Percentiles rank a stretch among this genome's conserved stretches.
Conservation (phyloP, 2,329 filamentous ascomycete genomes). For the Epichloe coenophiala region DNA sequence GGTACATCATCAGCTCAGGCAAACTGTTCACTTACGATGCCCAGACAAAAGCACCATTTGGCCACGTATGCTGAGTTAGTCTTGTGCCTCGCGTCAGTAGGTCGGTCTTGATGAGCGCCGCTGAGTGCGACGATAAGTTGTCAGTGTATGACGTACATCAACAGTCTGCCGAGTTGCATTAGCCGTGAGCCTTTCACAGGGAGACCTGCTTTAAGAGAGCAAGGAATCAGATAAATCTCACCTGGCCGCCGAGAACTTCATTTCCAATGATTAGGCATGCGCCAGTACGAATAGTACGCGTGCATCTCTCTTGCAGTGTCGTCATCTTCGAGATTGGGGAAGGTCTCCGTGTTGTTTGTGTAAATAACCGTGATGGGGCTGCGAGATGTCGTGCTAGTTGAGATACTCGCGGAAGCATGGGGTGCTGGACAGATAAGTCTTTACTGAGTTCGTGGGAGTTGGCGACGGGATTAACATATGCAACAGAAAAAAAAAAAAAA, state of each 20-base stretch:
- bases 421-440: too few relatives aligned
- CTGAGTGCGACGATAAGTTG: neutral
- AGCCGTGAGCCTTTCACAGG: neutral
- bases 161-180: constrained; percentile 16
- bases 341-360: too few relatives aligned
- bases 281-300: too few relatives aligned
- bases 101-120: neutral
- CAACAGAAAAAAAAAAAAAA: too few relatives aligned
- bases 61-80: constrained; percentile 52
- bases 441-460: too few relatives aligned
- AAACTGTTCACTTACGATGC: constrained; percentile 33
- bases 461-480: too few relatives aligned
- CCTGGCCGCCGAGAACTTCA: neutral
- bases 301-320: too few relatives aligned
- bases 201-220: neutral
- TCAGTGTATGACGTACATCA: constrained; percentile 22
- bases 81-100: constrained; percentile 19
- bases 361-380: too few relatives aligned
- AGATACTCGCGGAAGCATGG: too few relatives aligned
- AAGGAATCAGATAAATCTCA: neutral
- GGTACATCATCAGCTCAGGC: neutral
- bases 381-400: too few relatives aligned
- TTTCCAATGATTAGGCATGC: too few relatives aligned
- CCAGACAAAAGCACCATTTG: constrained; percentile 49
- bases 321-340: too few relatives aligned